Conservation (phyloP, 2,329 filamentous ascomycete genomes). For the Verticillium albo-atrum region DNA sequence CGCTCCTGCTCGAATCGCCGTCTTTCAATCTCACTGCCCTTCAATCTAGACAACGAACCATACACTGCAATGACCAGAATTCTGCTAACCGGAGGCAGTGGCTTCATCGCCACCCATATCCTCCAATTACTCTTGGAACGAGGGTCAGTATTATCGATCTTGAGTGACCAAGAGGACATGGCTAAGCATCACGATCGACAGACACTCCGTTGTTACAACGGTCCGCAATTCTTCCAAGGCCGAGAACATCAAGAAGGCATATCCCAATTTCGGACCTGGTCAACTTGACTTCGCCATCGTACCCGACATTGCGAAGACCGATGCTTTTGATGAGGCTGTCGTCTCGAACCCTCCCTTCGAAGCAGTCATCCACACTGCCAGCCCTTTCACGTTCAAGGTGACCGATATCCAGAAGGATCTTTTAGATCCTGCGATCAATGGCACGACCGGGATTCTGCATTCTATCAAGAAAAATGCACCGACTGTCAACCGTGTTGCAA, state of each 20-base stretch:
- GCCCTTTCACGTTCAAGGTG: constrained; percentile 51
- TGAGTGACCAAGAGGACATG: too few relatives aligned
- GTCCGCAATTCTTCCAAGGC: constrained; percentile 51
- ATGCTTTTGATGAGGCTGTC: constrained; percentile 66
- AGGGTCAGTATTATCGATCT: too few relatives aligned
- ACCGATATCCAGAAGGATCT: constrained; percentile 46
- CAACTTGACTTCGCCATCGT: constrained; percentile 52
- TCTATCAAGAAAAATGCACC: constrained; percentile 43
- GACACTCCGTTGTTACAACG: constrained; percentile 41
- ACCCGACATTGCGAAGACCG: constrained; percentile 67
- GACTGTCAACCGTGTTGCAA: constrained; percentile 63
- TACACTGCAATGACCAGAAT: neutral
- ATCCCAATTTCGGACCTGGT: constrained; percentile 29
- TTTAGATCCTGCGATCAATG: constrained; percentile 51
- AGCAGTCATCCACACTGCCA: constrained; percentile 55
- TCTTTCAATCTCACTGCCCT: too few relatives aligned
- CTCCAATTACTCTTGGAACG: neutral
- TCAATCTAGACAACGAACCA: too few relatives aligned
- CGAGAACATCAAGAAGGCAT: constrained; percentile 40
- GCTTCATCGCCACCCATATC: neutral
- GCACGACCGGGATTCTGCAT: constrained; percentile 52
- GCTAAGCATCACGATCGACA: too few relatives aligned
- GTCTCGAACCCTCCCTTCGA: constrained; percentile 32
- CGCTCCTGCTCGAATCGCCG: too few relatives aligned
- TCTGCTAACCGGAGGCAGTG: neutral